Conservation (phyloP, 1,284 basidiomycete genomes). For the Trichosporon faecale region DNA sequence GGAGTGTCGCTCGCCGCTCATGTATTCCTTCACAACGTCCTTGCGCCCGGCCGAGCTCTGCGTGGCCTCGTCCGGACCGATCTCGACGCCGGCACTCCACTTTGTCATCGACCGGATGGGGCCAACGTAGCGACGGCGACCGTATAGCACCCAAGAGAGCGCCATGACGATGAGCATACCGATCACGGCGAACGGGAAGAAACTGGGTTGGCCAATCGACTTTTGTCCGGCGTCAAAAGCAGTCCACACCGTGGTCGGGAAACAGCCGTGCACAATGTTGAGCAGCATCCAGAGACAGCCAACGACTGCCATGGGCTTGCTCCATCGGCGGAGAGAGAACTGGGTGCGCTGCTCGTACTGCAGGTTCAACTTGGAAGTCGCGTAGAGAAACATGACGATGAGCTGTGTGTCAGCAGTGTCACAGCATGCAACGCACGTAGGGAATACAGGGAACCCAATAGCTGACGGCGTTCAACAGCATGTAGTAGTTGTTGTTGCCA, state of each 20-base stretch:
- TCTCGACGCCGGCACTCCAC: slow-evolving; percentile 49
- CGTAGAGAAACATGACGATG: slow-evolving; percentile 3
- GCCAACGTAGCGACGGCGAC: slow-evolving; percentile 39
- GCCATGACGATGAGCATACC: slow-evolving; percentile 5
- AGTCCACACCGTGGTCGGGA: not conserved
- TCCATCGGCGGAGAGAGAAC: slow-evolving; percentile 6
- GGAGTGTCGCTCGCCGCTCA: not conserved
- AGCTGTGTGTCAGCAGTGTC: not conserved
- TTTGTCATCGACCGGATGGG: slow-evolving; percentile 47
- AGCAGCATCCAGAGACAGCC: not conserved
- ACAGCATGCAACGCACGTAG: not conserved
- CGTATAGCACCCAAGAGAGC: slow-evolving; percentile 10
- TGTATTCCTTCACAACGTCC: slow-evolving; percentile 10
- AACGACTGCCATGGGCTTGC: not conserved
- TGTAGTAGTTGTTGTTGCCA: not conserved
- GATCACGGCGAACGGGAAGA: slow-evolving; percentile 3
- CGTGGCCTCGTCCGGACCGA: slow-evolving; percentile 26
- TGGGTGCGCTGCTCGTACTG: not conserved
- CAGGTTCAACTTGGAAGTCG: not conserved
- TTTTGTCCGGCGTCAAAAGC: not conserved
- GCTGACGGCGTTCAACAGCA: not conserved
- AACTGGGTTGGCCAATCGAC: not conserved
- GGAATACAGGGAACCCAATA: not conserved
- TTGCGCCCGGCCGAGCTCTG: not conserved
- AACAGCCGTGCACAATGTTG: slow-evolving; percentile 2